Percentiles rank a stretch among this genome's conserved stretches.
Evolutionary conservation across 306 rosid genomes (phyloP).

Genomic region (Citrullus colocynthis): DNA sequence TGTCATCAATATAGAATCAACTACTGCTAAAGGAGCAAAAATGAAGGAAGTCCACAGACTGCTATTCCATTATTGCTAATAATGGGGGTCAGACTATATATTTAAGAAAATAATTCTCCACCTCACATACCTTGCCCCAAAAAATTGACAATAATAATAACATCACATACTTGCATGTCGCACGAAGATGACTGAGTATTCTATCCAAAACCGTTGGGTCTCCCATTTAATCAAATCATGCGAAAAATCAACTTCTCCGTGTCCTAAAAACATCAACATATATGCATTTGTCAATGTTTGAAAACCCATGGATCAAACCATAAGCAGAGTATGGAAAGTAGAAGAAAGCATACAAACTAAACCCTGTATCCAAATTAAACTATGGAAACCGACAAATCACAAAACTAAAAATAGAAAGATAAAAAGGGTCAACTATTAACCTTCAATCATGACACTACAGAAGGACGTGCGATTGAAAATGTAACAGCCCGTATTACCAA

Average conservation of each 20-base stretch:
- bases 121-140: not conserved
- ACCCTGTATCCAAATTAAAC: not conserved
- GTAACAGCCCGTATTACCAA: too few relatives aligned
- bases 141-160: not conserved
- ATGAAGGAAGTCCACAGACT: not conserved
- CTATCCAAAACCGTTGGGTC: constrained; percentile 41
- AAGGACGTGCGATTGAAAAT: not conserved
- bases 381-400: not conserved
- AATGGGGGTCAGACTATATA: not conserved
- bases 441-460: not conserved
- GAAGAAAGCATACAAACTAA: not conserved
- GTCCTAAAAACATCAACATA: not conserved
- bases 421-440: not conserved
- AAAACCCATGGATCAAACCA: not conserved
- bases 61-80: not conserved
- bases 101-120: not conserved
- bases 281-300: not conserved
- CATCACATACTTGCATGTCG: constrained; percentile 65
- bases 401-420: not conserved
- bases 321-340: not conserved
- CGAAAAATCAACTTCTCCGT: not conserved
- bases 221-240: constrained; percentile 25
- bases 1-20: not conserved
- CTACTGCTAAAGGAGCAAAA: not conserved
- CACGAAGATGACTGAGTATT: constrained; percentile 53